Percentiles rank a stretch among this genome's conserved stretches.
These are phyloP conservation scores for Lodderomyces metapsilosis DNA, from an alignment of 1,139 yeast species.

Conservation along the genomic window DNA sequence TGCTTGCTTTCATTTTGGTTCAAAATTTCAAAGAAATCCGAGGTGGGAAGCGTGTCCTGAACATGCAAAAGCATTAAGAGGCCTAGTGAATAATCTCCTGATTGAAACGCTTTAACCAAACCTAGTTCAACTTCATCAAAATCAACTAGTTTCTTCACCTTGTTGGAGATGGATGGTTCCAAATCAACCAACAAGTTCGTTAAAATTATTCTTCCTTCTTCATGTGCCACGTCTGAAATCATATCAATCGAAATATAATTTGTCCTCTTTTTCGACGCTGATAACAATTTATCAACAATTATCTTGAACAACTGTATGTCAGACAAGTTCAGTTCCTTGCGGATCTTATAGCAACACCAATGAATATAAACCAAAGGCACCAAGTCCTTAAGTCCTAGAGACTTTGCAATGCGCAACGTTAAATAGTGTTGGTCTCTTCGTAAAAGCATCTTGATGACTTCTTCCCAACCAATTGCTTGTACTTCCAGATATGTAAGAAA, in stretches of 20 bases:
- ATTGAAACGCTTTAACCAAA: conserved; percentile 63
- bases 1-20: conserved; percentile 34
- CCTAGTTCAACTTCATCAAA: conserved; percentile 78
- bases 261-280: conserved; percentile 16
- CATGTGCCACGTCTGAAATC: conserved; percentile 69
- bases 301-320: conserved; percentile 59
- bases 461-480: conserved; percentile 48
- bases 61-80: conserved; percentile 58
- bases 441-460: conserved; percentile 57
- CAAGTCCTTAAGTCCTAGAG: conserved; percentile 46
- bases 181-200: conserved; percentile 64
- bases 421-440: conserved; percentile 61
- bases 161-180: conserved; percentile 66
- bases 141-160: conserved; percentile 61
- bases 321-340: conserved; percentile 47
- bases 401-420: conserved; percentile 59
- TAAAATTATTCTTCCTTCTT: conserved; percentile 75
- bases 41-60: conserved; percentile 32
- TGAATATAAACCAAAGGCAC: conserved; percentile 60
- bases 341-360: conserved; percentile 82
- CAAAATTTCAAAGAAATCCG: conserved; percentile 42
- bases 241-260: conserved; percentile 56
- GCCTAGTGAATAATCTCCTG: conserved; percentile 65
- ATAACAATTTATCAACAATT: conserved; percentile 46
- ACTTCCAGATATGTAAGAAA: conserved; percentile 62